A percentile compares a stretch with the other conserved stretches of the same genome.
Evolutionary conservation across 2,329 filamentous ascomycete genomes (phyloP).

Genomic region (Rhynchosporium graminicola): DNA sequence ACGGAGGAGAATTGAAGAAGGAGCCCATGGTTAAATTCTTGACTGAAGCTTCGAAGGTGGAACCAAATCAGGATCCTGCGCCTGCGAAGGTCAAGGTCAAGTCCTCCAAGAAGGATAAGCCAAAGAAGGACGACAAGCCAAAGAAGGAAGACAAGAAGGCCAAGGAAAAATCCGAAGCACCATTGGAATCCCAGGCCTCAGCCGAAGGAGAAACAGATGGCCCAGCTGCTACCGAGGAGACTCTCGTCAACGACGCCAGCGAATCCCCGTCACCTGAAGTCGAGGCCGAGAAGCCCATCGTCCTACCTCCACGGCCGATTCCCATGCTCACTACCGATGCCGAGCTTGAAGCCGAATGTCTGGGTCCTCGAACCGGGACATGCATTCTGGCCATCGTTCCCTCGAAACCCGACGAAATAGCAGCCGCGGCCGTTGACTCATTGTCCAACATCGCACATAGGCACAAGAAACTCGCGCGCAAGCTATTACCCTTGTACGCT

Average conservation of each 20-base stretch:
- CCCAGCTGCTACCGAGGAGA: slow-evolving; percentile 51
- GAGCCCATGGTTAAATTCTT: slow-evolving; percentile 79
- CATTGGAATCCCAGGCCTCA: slow-evolving; percentile 53
- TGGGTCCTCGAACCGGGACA: slow-evolving; percentile 74
- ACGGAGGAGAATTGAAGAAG: slow-evolving; percentile 85
- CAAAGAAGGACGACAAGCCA: neutral
- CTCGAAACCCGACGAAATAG: slow-evolving; percentile 41
- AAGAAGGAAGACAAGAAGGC: slow-evolving; percentile 42
- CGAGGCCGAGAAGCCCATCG: slow-evolving; percentile 45
- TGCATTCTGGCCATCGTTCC: slow-evolving; percentile 79
- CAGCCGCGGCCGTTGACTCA: slow-evolving; percentile 57
- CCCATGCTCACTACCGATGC: slow-evolving; percentile 62
- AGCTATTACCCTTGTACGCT: slow-evolving; percentile 81
- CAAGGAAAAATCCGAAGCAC: slow-evolving; percentile 51
- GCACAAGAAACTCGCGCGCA: slow-evolving; percentile 64
- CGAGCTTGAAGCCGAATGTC: slow-evolving; percentile 69
- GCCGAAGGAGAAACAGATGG: slow-evolving; percentile 49
- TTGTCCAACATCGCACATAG: slow-evolving; percentile 77
- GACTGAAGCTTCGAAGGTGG: slow-evolving; percentile 61
- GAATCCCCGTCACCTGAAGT: slow-evolving; percentile 47
- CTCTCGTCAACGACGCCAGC: slow-evolving; percentile 52
- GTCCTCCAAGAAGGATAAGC: slow-evolving; percentile 37
- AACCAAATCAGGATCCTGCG: slow-evolving; percentile 77
- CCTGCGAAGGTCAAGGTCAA: slow-evolving; percentile 48
- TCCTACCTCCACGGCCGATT: slow-evolving; percentile 60